Evolutionary conservation across 768 basidiomycete species (phyloP).

Genomic region (Suillus weaverae): DNA sequence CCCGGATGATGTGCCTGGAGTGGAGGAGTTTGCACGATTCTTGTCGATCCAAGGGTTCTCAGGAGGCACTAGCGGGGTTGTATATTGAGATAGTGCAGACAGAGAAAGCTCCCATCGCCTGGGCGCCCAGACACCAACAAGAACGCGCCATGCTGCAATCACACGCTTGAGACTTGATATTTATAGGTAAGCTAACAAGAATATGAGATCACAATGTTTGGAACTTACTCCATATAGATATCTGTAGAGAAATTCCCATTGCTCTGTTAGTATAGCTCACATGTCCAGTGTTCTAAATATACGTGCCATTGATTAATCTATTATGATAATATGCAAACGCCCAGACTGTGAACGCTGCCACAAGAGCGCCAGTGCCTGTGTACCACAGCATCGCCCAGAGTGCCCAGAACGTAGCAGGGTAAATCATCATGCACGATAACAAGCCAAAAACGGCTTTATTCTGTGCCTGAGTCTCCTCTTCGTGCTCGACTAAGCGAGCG

Average conservation of each 20-base stretch:
- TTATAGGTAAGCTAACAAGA: background rate
- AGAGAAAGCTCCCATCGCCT: conserved; percentile 79
- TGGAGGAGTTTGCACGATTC: conserved; percentile 31
- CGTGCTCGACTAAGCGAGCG: conserved; percentile 72
- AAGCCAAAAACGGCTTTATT: conserved; percentile 93
- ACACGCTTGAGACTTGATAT: conserved; percentile 73
- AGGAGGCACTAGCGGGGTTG: conserved; percentile 61
- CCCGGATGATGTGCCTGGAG: conserved; percentile 7
- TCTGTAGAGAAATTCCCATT: conserved; percentile 36
- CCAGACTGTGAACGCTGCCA: conserved; percentile 70
- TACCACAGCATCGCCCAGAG: conserved; percentile 85
- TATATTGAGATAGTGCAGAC: conserved; percentile 72
- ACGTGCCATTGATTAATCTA: conserved; percentile 79
- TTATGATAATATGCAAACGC: conserved; percentile 85
- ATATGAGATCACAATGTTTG: conserved; percentile 6
- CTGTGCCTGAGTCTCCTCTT: conserved; percentile 95
- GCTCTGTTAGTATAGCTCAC: background rate
- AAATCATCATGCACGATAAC: conserved; percentile 69
- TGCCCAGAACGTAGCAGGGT: conserved; percentile 81
- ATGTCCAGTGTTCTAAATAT: background rate
- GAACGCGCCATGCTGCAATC: conserved; percentile 92
- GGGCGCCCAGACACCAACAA: conserved; percentile 93
- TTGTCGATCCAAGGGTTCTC: conserved; percentile 72
- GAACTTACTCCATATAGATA: conserved; percentile 73
- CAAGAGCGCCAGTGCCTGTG: conserved; percentile 67